Percentiles rank a stretch among this genome's conserved stretches.
These are phyloP conservation scores for Haplosporangium gracile DNA, from an alignment of 192 early-diverging fungal species.

Conservation along the genomic window DNA sequence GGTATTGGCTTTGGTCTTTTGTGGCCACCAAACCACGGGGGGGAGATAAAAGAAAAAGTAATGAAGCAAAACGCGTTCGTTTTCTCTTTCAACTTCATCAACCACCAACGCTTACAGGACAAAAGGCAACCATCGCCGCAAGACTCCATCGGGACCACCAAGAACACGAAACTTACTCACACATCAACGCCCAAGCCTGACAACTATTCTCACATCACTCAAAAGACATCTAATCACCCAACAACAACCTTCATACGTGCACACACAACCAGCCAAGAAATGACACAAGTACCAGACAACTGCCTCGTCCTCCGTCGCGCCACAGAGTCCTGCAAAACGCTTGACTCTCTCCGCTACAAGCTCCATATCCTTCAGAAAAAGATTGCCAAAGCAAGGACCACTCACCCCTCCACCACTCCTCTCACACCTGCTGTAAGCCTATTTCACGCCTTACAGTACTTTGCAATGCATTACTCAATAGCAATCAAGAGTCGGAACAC, in stretches of 20 bases:
- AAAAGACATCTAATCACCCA: not conserved
- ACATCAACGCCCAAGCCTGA: too few relatives aligned
- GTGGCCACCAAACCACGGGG: too few relatives aligned
- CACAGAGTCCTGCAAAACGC: conserved; percentile 29
- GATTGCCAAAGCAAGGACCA: conserved; percentile 15
- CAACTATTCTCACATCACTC: not conserved
- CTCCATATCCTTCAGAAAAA: conserved; percentile 34
- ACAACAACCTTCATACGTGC: not conserved
- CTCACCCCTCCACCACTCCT: not conserved
- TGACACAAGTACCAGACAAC: conserved; percentile 28
- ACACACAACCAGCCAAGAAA: not conserved
- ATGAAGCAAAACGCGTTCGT: too few relatives aligned
- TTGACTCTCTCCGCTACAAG: conserved; percentile 34
- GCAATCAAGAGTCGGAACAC: too few relatives aligned
- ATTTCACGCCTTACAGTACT: not conserved
- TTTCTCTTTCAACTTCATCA: too few relatives aligned
- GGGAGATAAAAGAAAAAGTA: too few relatives aligned
- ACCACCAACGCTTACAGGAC: too few relatives aligned
- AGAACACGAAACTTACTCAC: too few relatives aligned
- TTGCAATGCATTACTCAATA: not conserved
- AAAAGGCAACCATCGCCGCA: too few relatives aligned
- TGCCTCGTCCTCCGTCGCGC: conserved; percentile 41
- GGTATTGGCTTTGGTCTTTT: too few relatives aligned
- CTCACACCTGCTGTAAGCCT: not conserved
- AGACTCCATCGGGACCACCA: too few relatives aligned